These are phyloP conservation scores for Cicer arietinum DNA, from an alignment of 306 rosid species.

Conservation along the genomic window DNA sequence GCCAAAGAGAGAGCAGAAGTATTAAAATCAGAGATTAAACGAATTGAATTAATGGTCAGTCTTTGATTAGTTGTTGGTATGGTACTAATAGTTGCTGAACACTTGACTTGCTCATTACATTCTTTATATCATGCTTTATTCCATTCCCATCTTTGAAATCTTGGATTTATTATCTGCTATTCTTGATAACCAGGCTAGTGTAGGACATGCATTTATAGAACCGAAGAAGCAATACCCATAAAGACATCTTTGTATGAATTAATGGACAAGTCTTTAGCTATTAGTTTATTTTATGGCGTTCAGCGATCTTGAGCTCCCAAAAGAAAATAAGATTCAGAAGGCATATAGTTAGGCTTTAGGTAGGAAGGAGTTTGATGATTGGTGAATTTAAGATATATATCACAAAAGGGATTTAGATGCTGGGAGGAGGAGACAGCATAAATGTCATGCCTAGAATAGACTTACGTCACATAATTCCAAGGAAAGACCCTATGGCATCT, in stretches of 20 bases:
- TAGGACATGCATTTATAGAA: conserved; percentile 29
- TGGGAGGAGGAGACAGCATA: conserved; percentile 33
- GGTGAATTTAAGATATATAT: background rate
- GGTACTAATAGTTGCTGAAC: conserved; percentile 26
- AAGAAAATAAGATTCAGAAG: background rate
- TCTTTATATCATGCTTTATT: conserved; percentile 38
- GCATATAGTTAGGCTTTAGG: background rate
- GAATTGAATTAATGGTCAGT: conserved; percentile 71
- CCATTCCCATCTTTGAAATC: conserved; percentile 40
- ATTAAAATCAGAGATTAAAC: conserved; percentile 72
- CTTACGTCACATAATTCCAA: conserved; percentile 18
- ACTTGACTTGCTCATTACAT: conserved; percentile 22
- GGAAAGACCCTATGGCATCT: conserved; percentile 2
- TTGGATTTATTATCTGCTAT: conserved; percentile 36
- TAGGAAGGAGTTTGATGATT: conserved; percentile 14
- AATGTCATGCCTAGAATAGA: conserved; percentile 10
- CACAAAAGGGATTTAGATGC: conserved; percentile 25
- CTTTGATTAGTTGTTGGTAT: conserved; percentile 43
- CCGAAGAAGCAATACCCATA: conserved; percentile 26
- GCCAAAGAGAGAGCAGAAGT: conserved; percentile 70
- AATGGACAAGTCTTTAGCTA: conserved; percentile 17
- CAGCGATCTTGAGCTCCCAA: conserved; percentile 25
- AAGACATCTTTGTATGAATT: conserved; percentile 22
- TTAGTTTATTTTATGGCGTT: conserved; percentile 8
- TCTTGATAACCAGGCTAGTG: conserved; percentile 27